Conservation (phyloP, 768 basidiomycete species). For the Tulasnella sp. region DNA sequence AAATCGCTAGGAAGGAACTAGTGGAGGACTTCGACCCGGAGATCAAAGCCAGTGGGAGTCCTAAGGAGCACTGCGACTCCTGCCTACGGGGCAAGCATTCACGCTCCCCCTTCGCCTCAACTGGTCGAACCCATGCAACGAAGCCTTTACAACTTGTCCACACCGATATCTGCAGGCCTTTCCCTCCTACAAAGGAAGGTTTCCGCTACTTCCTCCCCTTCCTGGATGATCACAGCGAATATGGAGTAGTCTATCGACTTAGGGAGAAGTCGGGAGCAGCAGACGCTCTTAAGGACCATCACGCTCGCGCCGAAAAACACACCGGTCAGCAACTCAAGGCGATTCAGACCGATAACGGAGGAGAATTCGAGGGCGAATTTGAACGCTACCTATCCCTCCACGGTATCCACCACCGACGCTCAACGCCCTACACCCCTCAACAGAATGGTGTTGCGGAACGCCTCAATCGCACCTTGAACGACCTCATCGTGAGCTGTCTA, state of each 20-base stretch:
- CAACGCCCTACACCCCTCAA: neutral
- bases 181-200: neutral
- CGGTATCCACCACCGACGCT: neutral
- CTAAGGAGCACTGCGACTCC: neutral
- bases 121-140: neutral
- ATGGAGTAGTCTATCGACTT: neutral
- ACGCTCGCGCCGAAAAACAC: neutral
- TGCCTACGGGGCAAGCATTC: neutral
- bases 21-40: neutral
- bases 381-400: neutral
- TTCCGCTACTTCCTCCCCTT: neutral
- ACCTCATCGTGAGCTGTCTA: neutral
- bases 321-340: neutral
- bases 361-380: neutral
- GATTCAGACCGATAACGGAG: neutral
- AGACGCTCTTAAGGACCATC: neutral
- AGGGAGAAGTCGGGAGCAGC: neutral
- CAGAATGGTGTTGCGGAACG: conserved; percentile 9
- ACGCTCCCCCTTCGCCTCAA: neutral
- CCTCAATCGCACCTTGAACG: neutral
- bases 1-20: neutral
- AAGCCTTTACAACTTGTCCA: neutral
- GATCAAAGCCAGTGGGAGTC: neutral
- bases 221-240: neutral
- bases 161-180: neutral